Conservation (phyloP, 768 basidiomycete species). For the Hericium coralloides region DNA sequence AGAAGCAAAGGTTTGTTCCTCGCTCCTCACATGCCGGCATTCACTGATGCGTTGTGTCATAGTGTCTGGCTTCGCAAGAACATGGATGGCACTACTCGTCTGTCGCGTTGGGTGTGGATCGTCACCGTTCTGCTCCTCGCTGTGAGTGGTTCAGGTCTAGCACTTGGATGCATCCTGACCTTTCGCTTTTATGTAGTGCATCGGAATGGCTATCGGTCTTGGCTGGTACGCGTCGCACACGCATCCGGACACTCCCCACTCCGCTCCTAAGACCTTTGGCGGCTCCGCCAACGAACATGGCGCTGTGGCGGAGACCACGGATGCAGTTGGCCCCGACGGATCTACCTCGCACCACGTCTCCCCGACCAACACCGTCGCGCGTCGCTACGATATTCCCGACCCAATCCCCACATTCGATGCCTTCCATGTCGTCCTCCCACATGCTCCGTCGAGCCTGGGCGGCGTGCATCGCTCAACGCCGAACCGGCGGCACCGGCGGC, state of each 20-base stretch:
- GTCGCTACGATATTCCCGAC: slow-evolving; percentile 22
- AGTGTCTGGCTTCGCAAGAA: slow-evolving; percentile 68
- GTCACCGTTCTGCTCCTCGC: slow-evolving; percentile 50
- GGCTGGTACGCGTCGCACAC: slow-evolving; percentile 54
- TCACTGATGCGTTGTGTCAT: not conserved
- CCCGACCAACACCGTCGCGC: slow-evolving; percentile 53
- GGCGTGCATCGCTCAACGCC: not conserved
- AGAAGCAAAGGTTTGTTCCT: slow-evolving; percentile 35
- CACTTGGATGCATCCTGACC: not conserved
- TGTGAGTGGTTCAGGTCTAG: slow-evolving; percentile 25
- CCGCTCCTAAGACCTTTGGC: slow-evolving; percentile 53
- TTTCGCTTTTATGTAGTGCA: slow-evolving; percentile 24
- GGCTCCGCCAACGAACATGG: slow-evolving; percentile 42
- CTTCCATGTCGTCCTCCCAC: slow-evolving; percentile 7
- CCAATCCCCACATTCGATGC: slow-evolving; percentile 11
- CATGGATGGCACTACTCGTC: slow-evolving; percentile 37
- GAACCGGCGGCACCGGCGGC: not conserved
- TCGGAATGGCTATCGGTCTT: slow-evolving; percentile 48
- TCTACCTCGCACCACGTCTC: slow-evolving; percentile 35
- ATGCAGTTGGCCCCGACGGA: slow-evolving; percentile 12
- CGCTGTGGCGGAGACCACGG: slow-evolving; percentile 11
- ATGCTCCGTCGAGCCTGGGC: not conserved
- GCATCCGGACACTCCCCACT: slow-evolving; percentile 28
- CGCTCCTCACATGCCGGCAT: not conserved
- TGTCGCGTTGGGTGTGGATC: slow-evolving; percentile 65